These are phyloP conservation scores for Rubroboletus satanas DNA, from an alignment of 768 basidiomycete species.

Conservation along the genomic window DNA sequence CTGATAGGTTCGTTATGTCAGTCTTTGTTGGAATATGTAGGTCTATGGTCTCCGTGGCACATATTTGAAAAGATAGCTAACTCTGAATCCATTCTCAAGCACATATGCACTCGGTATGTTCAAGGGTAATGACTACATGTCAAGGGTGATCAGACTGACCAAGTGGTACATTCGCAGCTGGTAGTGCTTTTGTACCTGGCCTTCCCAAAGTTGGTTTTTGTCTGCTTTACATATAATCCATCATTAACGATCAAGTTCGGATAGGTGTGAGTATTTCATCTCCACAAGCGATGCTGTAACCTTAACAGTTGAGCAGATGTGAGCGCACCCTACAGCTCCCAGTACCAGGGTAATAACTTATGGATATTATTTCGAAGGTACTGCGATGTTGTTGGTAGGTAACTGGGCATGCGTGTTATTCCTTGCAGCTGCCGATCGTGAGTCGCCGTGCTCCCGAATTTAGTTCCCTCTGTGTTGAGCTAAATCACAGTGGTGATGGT, in stretches of 20 bases:
- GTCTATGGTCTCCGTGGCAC: not conserved
- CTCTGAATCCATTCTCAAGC: not conserved
- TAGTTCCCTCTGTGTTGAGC: not conserved
- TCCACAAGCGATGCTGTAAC: not conserved
- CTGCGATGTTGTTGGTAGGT: not conserved
- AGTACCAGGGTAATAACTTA: not conserved
- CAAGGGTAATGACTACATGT: not conserved
- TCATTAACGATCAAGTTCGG: not conserved
- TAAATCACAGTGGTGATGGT: conserved; percentile 15
- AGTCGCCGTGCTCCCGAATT: not conserved
- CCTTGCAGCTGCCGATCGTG: conserved; percentile 6
- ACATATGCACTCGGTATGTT: conserved; percentile 3
- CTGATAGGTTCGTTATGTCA: conserved; percentile 6
- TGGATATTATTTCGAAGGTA: not conserved
- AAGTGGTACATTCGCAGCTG: not conserved
- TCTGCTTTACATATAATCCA: not conserved
- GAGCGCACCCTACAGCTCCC: not conserved
- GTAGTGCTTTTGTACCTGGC: conserved; percentile 1
- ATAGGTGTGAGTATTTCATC: conserved; percentile 2
- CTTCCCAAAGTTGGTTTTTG: conserved; percentile 4
- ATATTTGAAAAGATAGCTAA: not conserved
- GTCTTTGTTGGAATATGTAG: conserved; percentile 7
- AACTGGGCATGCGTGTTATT: conserved; percentile 3
- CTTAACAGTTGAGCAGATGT: conserved; percentile 4
- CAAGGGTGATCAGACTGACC: not conserved